phyloP scores from a whole-genome alignment of 768 basidiomycete genomes.

The Leccinum boreale region DNA sequence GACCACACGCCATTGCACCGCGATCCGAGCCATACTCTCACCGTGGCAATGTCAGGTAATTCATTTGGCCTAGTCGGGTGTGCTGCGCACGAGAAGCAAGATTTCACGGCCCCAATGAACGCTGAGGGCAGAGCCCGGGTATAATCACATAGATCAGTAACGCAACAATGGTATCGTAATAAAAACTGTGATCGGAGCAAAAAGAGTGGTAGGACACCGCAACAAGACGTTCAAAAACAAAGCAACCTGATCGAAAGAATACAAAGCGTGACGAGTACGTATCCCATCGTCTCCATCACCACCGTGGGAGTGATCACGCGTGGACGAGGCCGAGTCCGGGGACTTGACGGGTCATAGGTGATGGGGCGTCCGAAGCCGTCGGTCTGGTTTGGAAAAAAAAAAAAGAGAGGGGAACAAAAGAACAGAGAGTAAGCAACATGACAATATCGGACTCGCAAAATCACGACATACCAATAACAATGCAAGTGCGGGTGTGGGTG shows the following conservation, averaged over 20 bases:
- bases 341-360: not conserved
- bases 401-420: not conserved
- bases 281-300: conserved; percentile 10
- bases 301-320: conserved; percentile 8
- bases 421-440: not conserved
- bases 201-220: not conserved
- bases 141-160: not conserved
- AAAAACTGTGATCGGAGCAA: not conserved
- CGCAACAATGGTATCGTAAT: not conserved
- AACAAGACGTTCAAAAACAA: conserved; percentile 6
- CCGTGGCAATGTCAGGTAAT: conserved; percentile 4
- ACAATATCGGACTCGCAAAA: not conserved
- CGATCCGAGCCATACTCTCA: not conserved
- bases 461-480: conserved; percentile 5
- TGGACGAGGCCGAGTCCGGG: not conserved
- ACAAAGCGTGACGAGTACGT: conserved; percentile 13
- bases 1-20: not conserved
- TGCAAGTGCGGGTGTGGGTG: not conserved
- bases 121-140: not conserved
- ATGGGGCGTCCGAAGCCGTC: not conserved
- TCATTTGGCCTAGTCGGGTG: conserved; percentile 4
- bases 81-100: not conserved
- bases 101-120: not conserved
- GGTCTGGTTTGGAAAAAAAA: not conserved
- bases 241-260: conserved; percentile 16